Evolutionary conservation across 331 rosid genomes (phyloP), one percentile per base, ranked within the genome.

Genomic region (Dryas integrifolia): DNA sequence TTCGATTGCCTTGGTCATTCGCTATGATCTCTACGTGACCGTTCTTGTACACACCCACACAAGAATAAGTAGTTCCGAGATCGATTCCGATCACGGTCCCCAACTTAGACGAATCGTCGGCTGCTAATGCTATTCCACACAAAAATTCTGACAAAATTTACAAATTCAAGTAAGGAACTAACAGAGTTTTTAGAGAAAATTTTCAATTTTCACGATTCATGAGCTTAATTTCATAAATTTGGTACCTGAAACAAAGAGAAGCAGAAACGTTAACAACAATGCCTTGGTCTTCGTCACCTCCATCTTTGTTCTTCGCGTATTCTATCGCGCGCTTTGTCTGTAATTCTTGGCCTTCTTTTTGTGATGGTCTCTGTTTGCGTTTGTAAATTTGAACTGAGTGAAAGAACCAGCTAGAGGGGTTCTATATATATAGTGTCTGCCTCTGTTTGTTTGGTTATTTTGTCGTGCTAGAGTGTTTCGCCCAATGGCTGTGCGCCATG

Each of bases 1-100:
- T 82, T 73, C 89, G 78, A 49, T 87, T 87, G 21, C 92, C 89
- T 50, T 87, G 89, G 15, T 87, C 92, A 46, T 85, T 85, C 43
- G 86, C 89, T 78, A 87, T 82, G 16, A 87, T 84, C 70, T 87
- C 86, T 8, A 85, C 89, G 7, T 76, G 78, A 38, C 75, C 89
- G 8, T 80, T 85, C 80, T 74, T 80, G 80, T 85, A 87, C 35
- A 85, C 84, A 15, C 82, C 92, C 74, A 87, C 86, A 65, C 89
- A 84, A 0, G 87, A 82, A 47, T 86, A 86, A 6, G 88, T 86
- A 0, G 88, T 86, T 16, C 86, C 91, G 11, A 87, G 82, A 85
- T 87, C 89, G 35, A 87, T 85, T 43, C 89, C 86, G 11, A 87
- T 83, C 55, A 85, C 85, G 1, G 89, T 83, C 39, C 80, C 92